These are phyloP conservation scores for Termitomyces sp. DNA, from an alignment of 768 basidiomycete species.

Conservation along the genomic window DNA sequence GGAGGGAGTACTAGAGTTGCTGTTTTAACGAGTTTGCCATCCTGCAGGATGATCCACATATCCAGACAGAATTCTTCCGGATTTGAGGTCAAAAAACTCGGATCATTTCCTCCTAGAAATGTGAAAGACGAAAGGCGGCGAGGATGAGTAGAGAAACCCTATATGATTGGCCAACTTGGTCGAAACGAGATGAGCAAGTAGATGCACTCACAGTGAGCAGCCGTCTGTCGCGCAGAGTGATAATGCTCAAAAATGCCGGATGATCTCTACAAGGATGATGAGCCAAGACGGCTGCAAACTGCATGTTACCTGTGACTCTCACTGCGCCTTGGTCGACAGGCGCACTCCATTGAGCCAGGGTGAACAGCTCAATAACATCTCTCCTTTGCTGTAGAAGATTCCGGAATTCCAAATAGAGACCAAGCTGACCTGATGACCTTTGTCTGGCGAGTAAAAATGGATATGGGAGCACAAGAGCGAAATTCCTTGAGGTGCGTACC, in stretches of 20 bases:
- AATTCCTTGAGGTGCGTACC: background rate
- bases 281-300: background rate
- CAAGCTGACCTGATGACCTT: background rate
- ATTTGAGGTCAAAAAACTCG: background rate
- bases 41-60: background rate
- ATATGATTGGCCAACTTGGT: background rate
- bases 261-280: background rate
- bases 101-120: background rate
- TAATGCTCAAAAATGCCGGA: background rate
- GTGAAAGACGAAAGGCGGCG: background rate
- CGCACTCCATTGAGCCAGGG: background rate
- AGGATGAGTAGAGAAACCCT: background rate
- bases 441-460: background rate
- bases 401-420: background rate
- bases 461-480: background rate
- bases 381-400: background rate
- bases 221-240: background rate
- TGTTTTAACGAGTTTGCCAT: background rate
- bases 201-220: background rate
- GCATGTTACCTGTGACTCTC: background rate
- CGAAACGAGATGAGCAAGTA: background rate
- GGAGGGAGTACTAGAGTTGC: slow-evolving; percentile 1
- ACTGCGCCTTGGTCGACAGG: background rate
- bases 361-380: background rate
- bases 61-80: background rate